Base-by-base conservation (phyloP, 2,329 filamentous ascomycete genomes). In the Penicillium sp. region DNA sequence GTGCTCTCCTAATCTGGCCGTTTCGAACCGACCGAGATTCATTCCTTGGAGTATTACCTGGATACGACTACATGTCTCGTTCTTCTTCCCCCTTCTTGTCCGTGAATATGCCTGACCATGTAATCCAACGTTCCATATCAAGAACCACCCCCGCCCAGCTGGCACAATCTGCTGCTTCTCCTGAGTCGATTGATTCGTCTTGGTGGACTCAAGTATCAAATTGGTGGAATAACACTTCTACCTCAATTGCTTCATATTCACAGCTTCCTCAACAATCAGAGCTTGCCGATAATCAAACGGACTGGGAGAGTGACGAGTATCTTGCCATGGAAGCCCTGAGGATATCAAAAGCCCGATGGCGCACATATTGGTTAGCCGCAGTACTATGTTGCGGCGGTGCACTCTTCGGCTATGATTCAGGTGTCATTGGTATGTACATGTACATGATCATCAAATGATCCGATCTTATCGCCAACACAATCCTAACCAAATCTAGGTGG, bases 351-450 rank as follows among this genome's bases (percentile, higher is more conserved):
- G 82, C 81, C 26, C 79, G 73, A 57, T 65, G 82, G 37, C 75
- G 83, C 59, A 82, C 82, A 33, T 86, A 84, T 69, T 85, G 80
- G 78, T 77, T 86, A 10, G 82, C 82, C 2, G 75, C 75, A 1
- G 80, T 85, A 3, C 80, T 84, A 13, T 86, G 82, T 65, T 80
- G 83, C 65, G 83, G 82, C 7, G 83, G 83, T 0, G 82, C 77
- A 10, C 64, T 80, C 6, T 80, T 79, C 60, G 78, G 77, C 30
- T 80, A 79, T 69, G 78, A 80, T 54, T 79, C 77, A 4, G 78
- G 78, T 1, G 76, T 80, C n/a, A 78, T 80, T 40, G 81, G 78
- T 79, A 68, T 53, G 70, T 49, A 15, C 40, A 56, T n/a, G n/a
- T n/a, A n/a, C n/a, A n/a, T n/a, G n/a, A n/a, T n/a, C n/a, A n/a